These are phyloP conservation scores for Fusarium brevicatenulatum DNA, from an alignment of 2,329 filamentous ascomycete species.

Conservation along the genomic window DNA sequence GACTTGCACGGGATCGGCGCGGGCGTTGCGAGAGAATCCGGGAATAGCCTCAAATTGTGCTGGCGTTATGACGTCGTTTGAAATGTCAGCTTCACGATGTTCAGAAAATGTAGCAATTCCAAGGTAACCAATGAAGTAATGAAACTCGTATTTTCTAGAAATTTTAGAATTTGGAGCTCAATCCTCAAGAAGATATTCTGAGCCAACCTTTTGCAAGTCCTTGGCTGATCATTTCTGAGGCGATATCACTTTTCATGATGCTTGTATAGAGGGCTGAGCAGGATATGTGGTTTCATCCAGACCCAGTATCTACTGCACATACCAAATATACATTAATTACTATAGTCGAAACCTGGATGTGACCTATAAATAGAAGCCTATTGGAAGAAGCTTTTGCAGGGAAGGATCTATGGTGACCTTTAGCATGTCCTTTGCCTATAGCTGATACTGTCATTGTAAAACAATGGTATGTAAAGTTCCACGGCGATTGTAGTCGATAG, in stretches of 20 bases:
- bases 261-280: too few relatives aligned
- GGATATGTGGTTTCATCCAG: too few relatives aligned
- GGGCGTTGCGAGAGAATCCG: fast-evolving
- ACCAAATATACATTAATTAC: too few relatives aligned
- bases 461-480: fast-evolving
- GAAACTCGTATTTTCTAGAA: too few relatives aligned
- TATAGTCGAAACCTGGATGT: fast-evolving
- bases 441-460: too few relatives aligned
- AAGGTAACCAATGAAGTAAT: not conserved
- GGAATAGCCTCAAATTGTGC: not conserved
- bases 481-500: not conserved
- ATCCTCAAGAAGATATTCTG: too few relatives aligned
- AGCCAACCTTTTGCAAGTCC: too few relatives aligned
- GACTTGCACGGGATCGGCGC: not conserved
- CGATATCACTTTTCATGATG: too few relatives aligned
- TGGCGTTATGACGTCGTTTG: not conserved
- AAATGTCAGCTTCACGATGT: not conserved
- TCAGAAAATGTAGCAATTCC: not conserved
- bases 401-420: not conserved
- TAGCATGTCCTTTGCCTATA: fast-evolving
- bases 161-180: too few relatives aligned
- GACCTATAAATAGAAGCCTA: fast-evolving
- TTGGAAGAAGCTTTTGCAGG: not conserved
- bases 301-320: not conserved
- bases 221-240: too few relatives aligned